Conservation (phyloP, 2,329 filamentous ascomycete species). For the Rhinocladiella similis region DNA sequence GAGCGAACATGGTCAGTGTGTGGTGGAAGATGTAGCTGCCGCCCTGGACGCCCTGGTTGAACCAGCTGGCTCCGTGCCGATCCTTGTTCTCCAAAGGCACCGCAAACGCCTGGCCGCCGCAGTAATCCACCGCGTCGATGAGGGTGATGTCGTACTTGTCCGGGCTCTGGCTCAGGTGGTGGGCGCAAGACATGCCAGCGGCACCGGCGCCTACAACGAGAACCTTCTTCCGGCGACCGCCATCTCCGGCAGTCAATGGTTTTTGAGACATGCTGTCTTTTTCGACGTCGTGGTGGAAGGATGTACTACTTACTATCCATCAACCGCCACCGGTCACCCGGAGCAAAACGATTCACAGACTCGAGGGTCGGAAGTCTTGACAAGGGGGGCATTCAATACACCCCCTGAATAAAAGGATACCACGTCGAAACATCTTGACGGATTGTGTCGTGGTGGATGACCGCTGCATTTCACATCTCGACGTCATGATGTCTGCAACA, state of each 20-base stretch:
- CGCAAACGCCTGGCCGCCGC: conserved; percentile 62
- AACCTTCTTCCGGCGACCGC: conserved; percentile 49
- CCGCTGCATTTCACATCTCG: background rate
- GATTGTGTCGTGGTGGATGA: background rate
- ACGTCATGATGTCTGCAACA: background rate
- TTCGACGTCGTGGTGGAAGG: conserved; percentile 17
- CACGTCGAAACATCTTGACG: background rate
- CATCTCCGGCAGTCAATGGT: conserved; percentile 19
- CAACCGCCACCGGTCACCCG: background rate
- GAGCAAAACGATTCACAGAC: background rate
- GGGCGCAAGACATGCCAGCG: conserved; percentile 54
- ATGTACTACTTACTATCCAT: conserved; percentile 58
- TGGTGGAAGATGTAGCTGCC: conserved; percentile 63
- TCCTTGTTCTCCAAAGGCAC: conserved; percentile 54
- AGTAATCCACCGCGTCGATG: conserved; percentile 59
- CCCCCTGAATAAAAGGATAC: too few species aligned
- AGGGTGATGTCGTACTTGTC: conserved; percentile 66
- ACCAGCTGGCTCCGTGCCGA: conserved; percentile 58
- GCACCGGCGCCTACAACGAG: conserved; percentile 64
- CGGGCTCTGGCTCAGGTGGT: conserved; percentile 65
- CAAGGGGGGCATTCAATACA: too few species aligned
- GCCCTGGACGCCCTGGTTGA: conserved; percentile 64
- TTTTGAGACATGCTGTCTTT: conserved; percentile 17
- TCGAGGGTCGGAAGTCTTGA: background rate
- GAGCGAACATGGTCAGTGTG: conserved; percentile 61